Conservation (phyloP, 2,329 filamentous ascomycete genomes). For the Fusarium sp. region DNA sequence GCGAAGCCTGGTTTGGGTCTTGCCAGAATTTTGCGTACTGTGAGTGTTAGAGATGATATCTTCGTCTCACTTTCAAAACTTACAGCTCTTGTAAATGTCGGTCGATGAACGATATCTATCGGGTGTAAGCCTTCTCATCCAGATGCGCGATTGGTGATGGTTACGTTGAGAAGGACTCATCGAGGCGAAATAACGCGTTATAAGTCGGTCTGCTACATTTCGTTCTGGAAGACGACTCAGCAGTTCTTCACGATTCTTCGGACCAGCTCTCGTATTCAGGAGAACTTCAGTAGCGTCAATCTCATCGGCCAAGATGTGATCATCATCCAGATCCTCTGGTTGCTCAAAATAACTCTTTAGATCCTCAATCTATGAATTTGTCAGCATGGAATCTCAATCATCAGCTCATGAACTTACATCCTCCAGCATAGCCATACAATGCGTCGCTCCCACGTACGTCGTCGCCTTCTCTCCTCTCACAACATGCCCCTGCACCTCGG, state of each 20-base stretch:
- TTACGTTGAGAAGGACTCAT: constrained; percentile 61
- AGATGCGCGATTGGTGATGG: constrained; percentile 18
- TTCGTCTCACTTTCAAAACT: constrained; percentile 12
- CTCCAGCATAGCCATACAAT: constrained; percentile 67
- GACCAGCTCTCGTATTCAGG: constrained; percentile 51
- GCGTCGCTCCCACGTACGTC: constrained; percentile 65
- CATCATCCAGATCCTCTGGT: constrained; percentile 49
- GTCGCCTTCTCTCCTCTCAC: constrained; percentile 54
- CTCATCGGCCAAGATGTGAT: constrained; percentile 47
- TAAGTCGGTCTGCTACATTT: constrained; percentile 57
- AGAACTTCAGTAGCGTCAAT: constrained; percentile 54
- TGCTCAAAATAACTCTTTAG: constrained; percentile 65
- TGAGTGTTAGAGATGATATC: constrained; percentile 2
- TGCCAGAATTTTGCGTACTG: constrained; percentile 61
- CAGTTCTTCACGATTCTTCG: constrained; percentile 56
- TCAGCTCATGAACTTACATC: constrained; percentile 55
- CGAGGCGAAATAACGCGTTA: constrained; percentile 62
- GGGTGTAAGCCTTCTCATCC: constrained; percentile 9
- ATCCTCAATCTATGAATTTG: constrained; percentile 60
- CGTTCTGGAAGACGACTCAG: constrained; percentile 58
- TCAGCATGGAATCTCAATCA: constrained; percentile 5
- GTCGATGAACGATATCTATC: constrained; percentile 61
- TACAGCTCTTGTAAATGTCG: constrained; percentile 58
- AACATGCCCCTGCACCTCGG: constrained; percentile 51
- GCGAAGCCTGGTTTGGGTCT: constrained; percentile 49